Evolutionary conservation across 163 green algal species (phyloP).

Genomic region (Scenedesmus sp.): DNA sequence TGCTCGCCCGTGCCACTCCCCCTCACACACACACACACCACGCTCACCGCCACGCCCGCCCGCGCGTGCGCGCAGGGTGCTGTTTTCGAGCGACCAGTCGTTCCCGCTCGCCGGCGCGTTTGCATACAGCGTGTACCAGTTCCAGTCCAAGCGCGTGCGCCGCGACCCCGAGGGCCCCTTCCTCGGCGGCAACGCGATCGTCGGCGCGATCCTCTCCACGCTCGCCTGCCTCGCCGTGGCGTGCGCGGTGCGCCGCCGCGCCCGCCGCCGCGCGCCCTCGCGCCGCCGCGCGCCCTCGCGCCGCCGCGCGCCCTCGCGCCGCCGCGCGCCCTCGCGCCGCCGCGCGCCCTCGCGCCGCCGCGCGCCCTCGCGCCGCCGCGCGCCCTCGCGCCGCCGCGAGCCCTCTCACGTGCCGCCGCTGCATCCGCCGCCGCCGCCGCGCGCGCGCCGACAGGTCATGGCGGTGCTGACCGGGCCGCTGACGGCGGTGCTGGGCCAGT

Average conservation of each 20-base stretch:
- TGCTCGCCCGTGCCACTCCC: too few species aligned
- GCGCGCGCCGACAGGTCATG: conserved; percentile 49
- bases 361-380: too few species aligned
- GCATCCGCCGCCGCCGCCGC: background rate
- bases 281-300: too few species aligned
- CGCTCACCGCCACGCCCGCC: conserved; percentile 1
- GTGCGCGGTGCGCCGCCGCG: conserved; percentile 61
- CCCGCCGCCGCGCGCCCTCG: too few species aligned
- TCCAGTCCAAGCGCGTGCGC: conserved; percentile 73
- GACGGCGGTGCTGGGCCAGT: conserved; percentile 56
- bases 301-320: too few species aligned
- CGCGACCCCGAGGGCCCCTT: conserved; percentile 77
- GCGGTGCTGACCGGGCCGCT: conserved; percentile 51
- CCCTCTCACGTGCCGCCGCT: background rate
- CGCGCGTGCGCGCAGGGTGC: conserved; percentile 47
- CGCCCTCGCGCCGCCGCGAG: background rate
- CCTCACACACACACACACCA: too few species aligned
- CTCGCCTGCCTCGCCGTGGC: conserved; percentile 62
- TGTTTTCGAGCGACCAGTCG: conserved; percentile 60
- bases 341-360: too few species aligned
- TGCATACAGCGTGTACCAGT: conserved; percentile 66
- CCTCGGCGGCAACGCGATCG: conserved; percentile 74
- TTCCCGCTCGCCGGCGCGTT: conserved; percentile 62
- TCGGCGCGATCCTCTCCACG: conserved; percentile 71
- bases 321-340: too few species aligned